phyloP scores from a whole-genome alignment of 306 rosid genomes.

The Nissolia schottii region DNA sequence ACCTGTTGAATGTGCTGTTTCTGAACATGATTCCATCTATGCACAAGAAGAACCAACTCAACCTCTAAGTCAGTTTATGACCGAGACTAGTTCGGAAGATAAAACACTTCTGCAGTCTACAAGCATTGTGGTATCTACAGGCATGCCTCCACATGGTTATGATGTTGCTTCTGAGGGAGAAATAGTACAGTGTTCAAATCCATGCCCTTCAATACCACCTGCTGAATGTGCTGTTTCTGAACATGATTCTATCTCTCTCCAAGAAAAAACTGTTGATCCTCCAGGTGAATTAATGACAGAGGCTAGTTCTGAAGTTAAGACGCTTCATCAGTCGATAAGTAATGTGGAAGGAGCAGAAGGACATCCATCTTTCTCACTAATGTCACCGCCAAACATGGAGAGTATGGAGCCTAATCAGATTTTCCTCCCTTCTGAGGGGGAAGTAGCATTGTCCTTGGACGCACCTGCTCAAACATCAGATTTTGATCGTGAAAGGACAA shows the following conservation, averaged over 20 bases:
- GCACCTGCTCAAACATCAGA: slow-evolving; percentile 36
- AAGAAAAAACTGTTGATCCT: slow-evolving; percentile 28
- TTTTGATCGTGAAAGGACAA: slow-evolving; percentile 46
- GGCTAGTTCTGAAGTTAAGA: slow-evolving; percentile 20
- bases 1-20: slow-evolving; percentile 27
- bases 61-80: slow-evolving; percentile 33
- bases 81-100: slow-evolving; percentile 40
- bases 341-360: slow-evolving; percentile 42
- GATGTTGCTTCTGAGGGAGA: slow-evolving; percentile 41
- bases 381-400: slow-evolving; percentile 32
- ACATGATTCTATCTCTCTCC: slow-evolving; percentile 26
- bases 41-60: slow-evolving; percentile 24
- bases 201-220: slow-evolving; percentile 26
- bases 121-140: slow-evolving; percentile 22
- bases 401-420: slow-evolving; percentile 41
- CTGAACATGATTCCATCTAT: slow-evolving; percentile 30
- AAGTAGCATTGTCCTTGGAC: slow-evolving; percentile 37
- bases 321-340: neutral
- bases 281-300: slow-evolving; percentile 32
- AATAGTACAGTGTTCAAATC: slow-evolving; percentile 22
- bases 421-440: slow-evolving; percentile 42
- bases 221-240: slow-evolving; percentile 26
- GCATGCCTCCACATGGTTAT: slow-evolving; percentile 25
- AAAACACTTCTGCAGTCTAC: slow-evolving; percentile 24
- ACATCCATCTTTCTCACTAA: slow-evolving; percentile 25